Percentiles rank a stretch among this genome's conserved stretches.
phyloP scores from a whole-genome alignment of 176 grass and related monocot species.

The Alopecurus myosuroides region DNA sequence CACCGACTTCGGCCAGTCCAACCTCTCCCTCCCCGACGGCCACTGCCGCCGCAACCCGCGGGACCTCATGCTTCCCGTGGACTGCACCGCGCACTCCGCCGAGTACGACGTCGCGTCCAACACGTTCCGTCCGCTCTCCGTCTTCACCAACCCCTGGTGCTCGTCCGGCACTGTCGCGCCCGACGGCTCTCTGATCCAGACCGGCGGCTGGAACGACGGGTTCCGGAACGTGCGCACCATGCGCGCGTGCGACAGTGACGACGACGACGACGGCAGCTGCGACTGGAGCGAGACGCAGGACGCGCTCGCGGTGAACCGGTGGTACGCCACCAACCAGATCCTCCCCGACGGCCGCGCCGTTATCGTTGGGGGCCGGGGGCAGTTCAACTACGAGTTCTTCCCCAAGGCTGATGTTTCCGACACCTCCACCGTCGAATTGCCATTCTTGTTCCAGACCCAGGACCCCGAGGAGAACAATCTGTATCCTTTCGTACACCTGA shows the following conservation, averaged over 20 bases:
- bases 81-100: slow-evolving; percentile 74
- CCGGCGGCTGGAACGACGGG: slow-evolving; percentile 75
- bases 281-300: slow-evolving; percentile 67
- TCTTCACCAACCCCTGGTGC: slow-evolving; percentile 85
- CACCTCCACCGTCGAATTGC: slow-evolving; percentile 19
- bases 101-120: slow-evolving; percentile 57
- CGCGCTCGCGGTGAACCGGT: slow-evolving; percentile 43
- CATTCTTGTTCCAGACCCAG: slow-evolving; percentile 37
- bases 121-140: slow-evolving; percentile 35
- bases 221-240: slow-evolving; percentile 56
- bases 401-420: slow-evolving; percentile 37
- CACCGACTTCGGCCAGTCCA: slow-evolving; percentile 69
- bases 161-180: slow-evolving; percentile 68
- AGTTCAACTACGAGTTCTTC: slow-evolving; percentile 84
- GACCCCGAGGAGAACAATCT: slow-evolving; percentile 83
- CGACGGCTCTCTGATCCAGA: slow-evolving; percentile 71
- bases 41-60: slow-evolving; percentile 56
- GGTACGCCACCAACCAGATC: slow-evolving; percentile 87
- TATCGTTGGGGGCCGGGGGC: slow-evolving; percentile 59
- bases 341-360: slow-evolving; percentile 72
- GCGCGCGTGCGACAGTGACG: slow-evolving; percentile 15
- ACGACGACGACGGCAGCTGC: slow-evolving; percentile 12
- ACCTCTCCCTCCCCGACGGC: slow-evolving; percentile 60
- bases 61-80: slow-evolving; percentile 37
- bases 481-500: slow-evolving; percentile 79